A percentile compares a stretch with the other conserved stretches of the same genome.
These are phyloP conservation scores for Heliamphora ciliata DNA, from an alignment of 179 eudicot species.

Conservation along the genomic window DNA sequence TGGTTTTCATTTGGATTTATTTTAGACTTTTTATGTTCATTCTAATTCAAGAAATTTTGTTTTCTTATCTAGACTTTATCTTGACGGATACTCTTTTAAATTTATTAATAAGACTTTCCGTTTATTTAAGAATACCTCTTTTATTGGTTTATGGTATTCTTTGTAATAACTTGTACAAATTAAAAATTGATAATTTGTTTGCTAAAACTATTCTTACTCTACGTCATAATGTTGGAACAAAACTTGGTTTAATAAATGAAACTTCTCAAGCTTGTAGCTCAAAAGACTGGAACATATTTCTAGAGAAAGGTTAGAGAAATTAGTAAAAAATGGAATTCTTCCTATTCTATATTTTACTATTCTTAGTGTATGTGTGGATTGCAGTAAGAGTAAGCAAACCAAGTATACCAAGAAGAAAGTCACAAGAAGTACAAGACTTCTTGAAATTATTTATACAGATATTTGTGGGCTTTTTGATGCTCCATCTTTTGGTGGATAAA, in stretches of 20 bases:
- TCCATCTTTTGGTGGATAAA: background rate
- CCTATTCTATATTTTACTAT: background rate
- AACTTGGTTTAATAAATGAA: conserved; percentile 5
- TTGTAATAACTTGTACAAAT: conserved; percentile 14
- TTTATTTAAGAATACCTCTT: background rate
- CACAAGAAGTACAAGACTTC: conserved; percentile 12
- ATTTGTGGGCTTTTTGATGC: too few species aligned
- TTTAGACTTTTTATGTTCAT: conserved; percentile 15
- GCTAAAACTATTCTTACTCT: background rate
- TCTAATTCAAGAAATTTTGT: conserved; percentile 11
- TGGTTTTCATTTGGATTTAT: conserved; percentile 11
- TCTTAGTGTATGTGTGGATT: conserved; percentile 5
- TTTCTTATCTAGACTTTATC: conserved; percentile 12
- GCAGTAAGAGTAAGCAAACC: conserved; percentile 8
- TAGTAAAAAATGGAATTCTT: background rate
- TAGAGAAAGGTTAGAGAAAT: background rate
- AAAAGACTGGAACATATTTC: background rate
- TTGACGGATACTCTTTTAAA: background rate
- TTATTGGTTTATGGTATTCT: conserved; percentile 6
- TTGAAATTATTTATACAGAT: background rate
- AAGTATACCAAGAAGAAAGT: background rate
- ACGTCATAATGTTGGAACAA: too few species aligned
- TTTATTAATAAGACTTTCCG: conserved; percentile 10
- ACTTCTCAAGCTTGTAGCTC: background rate
- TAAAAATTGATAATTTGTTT: conserved; percentile 7